A percentile compares a stretch with the other conserved stretches of the same genome.
These are phyloP conservation scores for Cubamyces lactineus DNA, from an alignment of 768 basidiomycete species.

Conservation along the genomic window DNA sequence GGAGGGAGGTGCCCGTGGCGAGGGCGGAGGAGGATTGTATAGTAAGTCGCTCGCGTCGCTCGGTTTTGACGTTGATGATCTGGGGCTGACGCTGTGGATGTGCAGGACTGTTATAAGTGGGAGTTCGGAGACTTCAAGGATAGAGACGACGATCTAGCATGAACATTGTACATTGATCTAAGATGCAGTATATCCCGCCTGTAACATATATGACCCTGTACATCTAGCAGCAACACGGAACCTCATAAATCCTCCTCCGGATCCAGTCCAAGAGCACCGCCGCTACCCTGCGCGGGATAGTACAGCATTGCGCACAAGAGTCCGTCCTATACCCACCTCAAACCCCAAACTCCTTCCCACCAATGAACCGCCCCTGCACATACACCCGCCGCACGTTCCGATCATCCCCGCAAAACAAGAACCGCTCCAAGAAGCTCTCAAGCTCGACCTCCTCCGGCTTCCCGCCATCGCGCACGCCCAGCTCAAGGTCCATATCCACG, in stretches of 20 bases:
- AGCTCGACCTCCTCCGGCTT: conserved; percentile 41
- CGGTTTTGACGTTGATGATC: too few relatives aligned
- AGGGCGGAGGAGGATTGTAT: conserved; percentile 66
- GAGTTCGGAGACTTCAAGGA: conserved; percentile 59
- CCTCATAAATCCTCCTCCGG: not conserved
- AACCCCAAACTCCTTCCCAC: conserved; percentile 54
- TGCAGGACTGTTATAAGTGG: conserved; percentile 80
- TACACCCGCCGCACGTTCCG: conserved; percentile 82
- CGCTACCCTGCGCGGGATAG: too few relatives aligned
- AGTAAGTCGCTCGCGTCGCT: conserved; percentile 39
- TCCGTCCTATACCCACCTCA: not conserved
- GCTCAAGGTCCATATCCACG: conserved; percentile 39
- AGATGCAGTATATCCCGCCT: conserved; percentile 4
- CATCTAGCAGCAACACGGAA: not conserved
- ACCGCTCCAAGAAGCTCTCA: conserved; percentile 72
- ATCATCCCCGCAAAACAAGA: conserved; percentile 87
- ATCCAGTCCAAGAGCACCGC: not conserved
- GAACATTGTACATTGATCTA: conserved; percentile 10
- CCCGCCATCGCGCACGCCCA: conserved; percentile 39
- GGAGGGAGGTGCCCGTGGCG: conserved; percentile 58
- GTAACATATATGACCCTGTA: conserved; percentile 12
- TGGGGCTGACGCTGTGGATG: conserved; percentile 12
- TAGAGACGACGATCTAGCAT: conserved; percentile 9
- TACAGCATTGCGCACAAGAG: not conserved
- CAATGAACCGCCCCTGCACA: conserved; percentile 80